Conservation (phyloP, 192 early-diverging fungal genomes). For the Gorgonomyces haynaldii region DNA sequence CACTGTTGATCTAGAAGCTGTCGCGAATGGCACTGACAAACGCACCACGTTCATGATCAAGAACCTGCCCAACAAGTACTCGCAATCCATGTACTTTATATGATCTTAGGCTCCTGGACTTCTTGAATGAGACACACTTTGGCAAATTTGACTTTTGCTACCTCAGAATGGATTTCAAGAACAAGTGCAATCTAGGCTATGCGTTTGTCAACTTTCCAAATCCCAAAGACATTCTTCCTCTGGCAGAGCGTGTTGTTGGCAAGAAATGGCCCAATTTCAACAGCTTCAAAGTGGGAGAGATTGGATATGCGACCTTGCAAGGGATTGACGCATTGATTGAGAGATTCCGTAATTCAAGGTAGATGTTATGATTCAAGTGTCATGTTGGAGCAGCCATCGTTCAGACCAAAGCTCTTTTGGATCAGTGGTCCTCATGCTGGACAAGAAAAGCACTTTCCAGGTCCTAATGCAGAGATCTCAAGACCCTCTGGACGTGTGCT, state of each 20-base stretch:
- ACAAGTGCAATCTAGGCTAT: constrained; percentile 79
- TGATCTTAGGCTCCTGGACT: no score
- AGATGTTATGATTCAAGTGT: constrained; percentile 33
- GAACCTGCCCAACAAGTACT: constrained; percentile 81
- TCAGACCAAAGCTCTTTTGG: constrained; percentile 66
- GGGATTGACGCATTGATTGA: constrained; percentile 58
- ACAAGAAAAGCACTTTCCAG: no score
- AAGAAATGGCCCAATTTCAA: constrained; percentile 73
- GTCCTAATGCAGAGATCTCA: no score
- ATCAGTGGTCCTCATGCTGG: constrained; percentile 27
- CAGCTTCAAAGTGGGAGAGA: constrained; percentile 59
- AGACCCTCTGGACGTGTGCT: no score
- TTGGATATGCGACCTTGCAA: constrained; percentile 76
- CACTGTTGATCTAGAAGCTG: no score
- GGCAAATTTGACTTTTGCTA: constrained; percentile 85
- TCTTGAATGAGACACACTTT: no score
- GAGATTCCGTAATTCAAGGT: constrained; percentile 71
- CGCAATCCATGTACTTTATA: no score
- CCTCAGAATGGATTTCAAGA: constrained; percentile 78
- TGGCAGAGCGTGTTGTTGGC: constrained; percentile 55
- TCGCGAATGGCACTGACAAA: constrained; percentile 39
- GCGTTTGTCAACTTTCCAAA: constrained; percentile 63
- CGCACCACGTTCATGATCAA: constrained; percentile 79
- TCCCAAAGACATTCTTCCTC: constrained; percentile 48
- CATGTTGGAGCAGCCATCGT: constrained; percentile 64